A percentile compares a stretch with the other conserved stretches of the same genome.
Evolutionary conservation across 164 flowering plant genomes (phyloP).

Genomic region (Taxillus chinensis): DNA sequence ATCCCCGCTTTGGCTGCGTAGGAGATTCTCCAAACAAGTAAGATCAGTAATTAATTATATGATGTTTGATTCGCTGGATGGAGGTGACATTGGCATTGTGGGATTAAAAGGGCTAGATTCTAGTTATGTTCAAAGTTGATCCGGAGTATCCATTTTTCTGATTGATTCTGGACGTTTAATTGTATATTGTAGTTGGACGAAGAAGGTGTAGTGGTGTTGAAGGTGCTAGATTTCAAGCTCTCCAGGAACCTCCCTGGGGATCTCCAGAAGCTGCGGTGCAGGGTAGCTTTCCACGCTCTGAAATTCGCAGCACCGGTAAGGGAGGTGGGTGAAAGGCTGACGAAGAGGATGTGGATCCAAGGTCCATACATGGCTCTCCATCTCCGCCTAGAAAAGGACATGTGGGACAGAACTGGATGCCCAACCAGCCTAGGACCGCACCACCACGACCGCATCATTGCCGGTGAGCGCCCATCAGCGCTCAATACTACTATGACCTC

Average conservation of each 20-base stretch:
- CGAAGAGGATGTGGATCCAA: slow-evolving; percentile 65
- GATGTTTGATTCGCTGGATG: too few species aligned
- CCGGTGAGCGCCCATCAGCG: slow-evolving; percentile 23
- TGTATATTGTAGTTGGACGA: slow-evolving; percentile 37
- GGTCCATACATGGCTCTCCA: slow-evolving; percentile 77
- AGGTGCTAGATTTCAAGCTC: slow-evolving; percentile 70
- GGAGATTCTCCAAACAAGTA: slow-evolving; percentile 37
- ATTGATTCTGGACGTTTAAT: neutral
- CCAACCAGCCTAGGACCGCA: slow-evolving; percentile 38
- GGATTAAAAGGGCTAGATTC: too few species aligned
- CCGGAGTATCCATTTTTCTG: too few species aligned
- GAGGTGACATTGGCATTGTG: too few species aligned
- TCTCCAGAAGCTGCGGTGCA: slow-evolving; percentile 77
- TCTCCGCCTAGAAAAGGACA: slow-evolving; percentile 66
- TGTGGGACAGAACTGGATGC: slow-evolving; percentile 70
- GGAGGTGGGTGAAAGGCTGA: slow-evolving; percentile 48
- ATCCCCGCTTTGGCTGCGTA: slow-evolving; percentile 42
- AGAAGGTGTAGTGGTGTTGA: slow-evolving; percentile 54
- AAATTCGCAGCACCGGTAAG: slow-evolving; percentile 51
- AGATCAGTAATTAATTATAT: neutral
- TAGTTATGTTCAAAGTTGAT: too few species aligned
- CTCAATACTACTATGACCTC: slow-evolving; percentile 40
- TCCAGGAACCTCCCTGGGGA: slow-evolving; percentile 69
- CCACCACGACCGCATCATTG: slow-evolving; percentile 22
- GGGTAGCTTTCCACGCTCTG: slow-evolving; percentile 81